Conservation (phyloP, 2,329 filamentous ascomycete genomes). For the Sporothrix curviconia region DNA sequence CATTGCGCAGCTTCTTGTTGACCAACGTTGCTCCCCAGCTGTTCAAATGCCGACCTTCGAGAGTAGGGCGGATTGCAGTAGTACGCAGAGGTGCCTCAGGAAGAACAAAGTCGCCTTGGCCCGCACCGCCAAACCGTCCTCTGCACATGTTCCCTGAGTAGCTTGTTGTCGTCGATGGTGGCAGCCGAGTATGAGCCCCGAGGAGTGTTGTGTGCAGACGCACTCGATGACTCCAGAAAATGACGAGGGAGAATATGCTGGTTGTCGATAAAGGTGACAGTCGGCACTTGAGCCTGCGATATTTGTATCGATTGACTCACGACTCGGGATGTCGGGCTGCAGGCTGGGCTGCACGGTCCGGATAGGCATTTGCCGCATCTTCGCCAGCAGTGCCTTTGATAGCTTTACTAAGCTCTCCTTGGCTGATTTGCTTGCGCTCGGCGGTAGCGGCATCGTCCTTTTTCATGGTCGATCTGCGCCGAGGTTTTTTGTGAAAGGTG, state of each 20-base stretch:
- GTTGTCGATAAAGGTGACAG: conserved; percentile 91
- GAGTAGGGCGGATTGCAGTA: conserved; percentile 28
- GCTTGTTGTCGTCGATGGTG: background rate
- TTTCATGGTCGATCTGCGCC: conserved; percentile 52
- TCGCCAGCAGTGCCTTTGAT: conserved; percentile 15
- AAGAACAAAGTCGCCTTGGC: conserved; percentile 2
- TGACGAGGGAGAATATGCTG: conserved; percentile 85
- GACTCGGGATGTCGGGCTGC: conserved; percentile 31
- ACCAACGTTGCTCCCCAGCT: conserved; percentile 90
- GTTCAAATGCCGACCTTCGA: conserved; percentile 53
- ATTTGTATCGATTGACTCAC: conserved; percentile 71
- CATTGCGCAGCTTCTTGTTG: conserved; percentile 79
- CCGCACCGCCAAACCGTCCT: background rate
- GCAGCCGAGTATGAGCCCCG: conserved; percentile 8
- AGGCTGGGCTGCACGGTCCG: conserved; percentile 23
- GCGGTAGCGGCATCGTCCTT: conserved; percentile 38
- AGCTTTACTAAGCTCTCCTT: conserved; percentile 22
- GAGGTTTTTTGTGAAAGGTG: conserved; percentile 79
- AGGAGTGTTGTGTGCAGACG: conserved; percentile 15
- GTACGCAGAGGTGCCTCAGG: background rate
- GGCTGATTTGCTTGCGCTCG: conserved; percentile 32
- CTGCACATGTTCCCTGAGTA: conserved; percentile 1
- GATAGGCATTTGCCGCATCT: conserved; percentile 1
- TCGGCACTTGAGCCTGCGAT: conserved; percentile 61
- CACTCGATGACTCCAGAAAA: conserved; percentile 59